Evolutionary conservation across 495 filamentous ascomycete genomes (phyloP).

Genomic region (Penicillium diatomitis): DNA sequence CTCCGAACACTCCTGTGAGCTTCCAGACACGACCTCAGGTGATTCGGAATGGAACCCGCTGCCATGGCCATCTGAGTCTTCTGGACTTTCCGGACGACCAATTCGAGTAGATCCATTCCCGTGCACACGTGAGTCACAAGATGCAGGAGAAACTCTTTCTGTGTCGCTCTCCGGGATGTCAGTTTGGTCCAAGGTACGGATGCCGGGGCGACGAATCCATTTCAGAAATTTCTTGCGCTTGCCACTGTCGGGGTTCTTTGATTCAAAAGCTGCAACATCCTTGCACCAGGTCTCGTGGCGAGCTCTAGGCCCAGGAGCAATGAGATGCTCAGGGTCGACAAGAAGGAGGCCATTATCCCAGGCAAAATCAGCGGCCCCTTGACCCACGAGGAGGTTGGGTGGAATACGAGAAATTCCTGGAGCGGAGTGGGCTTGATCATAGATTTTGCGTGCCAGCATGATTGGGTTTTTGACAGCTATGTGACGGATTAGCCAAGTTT

Average conservation of each 20-base stretch:
- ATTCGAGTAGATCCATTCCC: no score
- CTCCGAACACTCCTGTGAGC: no score
- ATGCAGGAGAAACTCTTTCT: no score
- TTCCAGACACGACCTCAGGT: no score
- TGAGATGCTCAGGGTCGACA: constrained; percentile 58
- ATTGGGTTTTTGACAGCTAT: constrained; percentile 90
- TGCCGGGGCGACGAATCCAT: constrained; percentile 3
- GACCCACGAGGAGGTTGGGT: constrained; percentile 80
- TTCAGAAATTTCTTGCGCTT: constrained; percentile 1
- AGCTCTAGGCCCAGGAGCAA: constrained; percentile 64
- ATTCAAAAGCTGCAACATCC: constrained; percentile 51
- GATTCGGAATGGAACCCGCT: no score
- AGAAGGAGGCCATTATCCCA: constrained; percentile 62
- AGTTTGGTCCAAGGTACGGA: not conserved
- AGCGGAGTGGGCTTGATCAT: constrained; percentile 61
- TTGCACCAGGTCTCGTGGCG: constrained; percentile 68
- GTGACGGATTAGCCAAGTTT: constrained; percentile 2
- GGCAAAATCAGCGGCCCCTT: constrained; percentile 79
- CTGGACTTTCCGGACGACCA: no score
- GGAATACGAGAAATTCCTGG: constrained; percentile 80
- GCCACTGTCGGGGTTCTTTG: constrained; percentile 1
- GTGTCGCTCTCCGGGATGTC: no score
- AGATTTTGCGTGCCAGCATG: constrained; percentile 69
- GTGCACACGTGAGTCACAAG: no score
- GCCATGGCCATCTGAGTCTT: not conserved